Evolutionary conservation across 2,329 filamentous ascomycete genomes (phyloP), one percentile per base, ranked within the genome.

Genomic region (Anisogramma anomala): DNA sequence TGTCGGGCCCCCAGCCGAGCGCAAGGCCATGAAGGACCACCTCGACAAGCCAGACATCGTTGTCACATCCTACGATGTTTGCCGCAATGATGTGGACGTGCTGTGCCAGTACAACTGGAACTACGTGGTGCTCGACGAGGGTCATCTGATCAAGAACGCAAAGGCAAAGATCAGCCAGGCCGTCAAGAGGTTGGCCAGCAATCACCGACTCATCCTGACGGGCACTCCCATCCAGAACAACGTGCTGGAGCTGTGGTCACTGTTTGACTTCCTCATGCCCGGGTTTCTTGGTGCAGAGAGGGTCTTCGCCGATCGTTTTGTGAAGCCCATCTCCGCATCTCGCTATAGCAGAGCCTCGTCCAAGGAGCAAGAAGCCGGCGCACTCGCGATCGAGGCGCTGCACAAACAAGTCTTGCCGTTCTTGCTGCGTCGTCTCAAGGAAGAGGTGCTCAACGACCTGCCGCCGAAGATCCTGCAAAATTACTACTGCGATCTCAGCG

Each of bases 211-310:
- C 36, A 98, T 98, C 51, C 74, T 98, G 4, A 98, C 91, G 0
- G 91, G 91, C 30, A 98, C 91, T 2, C 91, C 91, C 0, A 96
- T 96, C 50, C 89, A 96, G 60, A 96, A 96, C 35, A 96, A 96
- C 50, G 89, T 98, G 2, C 65, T 98, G 36, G 89, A 98, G 58
- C 69, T 98, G 3, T 98, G 89, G 89, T 96, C 89, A 0, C 71
- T 98, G 4, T 98, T 98, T 57, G 91, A 98, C 63, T 98, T 98
- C 65, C 69, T 98, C 46, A 98, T 98, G 91, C 91, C 93, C 3
- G 93, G 91, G 2, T 98, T 98, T 67, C 70, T 98, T 6, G 91
- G 91, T 23, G 86, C 88, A 0, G 87, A 78, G 48, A 94, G 93
- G 64, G 86, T 95, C n/a, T 95, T 95, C 64, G 70, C 93, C 50